These are phyloP conservation scores for Aspergillus udagawae DNA, from an alignment of 2,329 filamentous ascomycete genomes.

Conservation along the genomic window DNA sequence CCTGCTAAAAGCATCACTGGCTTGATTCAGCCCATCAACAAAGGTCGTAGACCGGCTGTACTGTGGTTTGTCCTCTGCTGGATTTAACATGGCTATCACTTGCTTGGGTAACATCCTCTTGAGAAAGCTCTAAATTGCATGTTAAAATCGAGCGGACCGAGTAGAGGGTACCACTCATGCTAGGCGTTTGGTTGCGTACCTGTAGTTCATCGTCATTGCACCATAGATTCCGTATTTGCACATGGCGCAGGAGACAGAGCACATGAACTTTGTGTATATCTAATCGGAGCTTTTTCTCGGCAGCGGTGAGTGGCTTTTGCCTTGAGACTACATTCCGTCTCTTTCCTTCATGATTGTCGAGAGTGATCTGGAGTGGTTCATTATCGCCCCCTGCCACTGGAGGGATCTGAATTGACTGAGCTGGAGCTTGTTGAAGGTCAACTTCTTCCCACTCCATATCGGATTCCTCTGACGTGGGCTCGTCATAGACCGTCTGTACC, in stretches of 20 bases:
- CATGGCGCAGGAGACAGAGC: constrained; percentile 75
- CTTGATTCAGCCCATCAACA: constrained; percentile 71
- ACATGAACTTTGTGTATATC: constrained; percentile 84
- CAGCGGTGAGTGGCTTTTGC: constrained; percentile 52
- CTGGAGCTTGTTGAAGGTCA: constrained; percentile 37
- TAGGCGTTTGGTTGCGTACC: constrained; percentile 26
- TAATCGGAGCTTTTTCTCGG: constrained; percentile 60
- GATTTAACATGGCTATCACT: constrained; percentile 64
- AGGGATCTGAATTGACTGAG: constrained; percentile 18
- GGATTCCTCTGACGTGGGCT: constrained; percentile 52
- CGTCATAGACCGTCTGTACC: constrained; percentile 34
- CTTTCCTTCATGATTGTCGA: constrained; percentile 28
- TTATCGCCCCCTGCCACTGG: constrained; percentile 13
- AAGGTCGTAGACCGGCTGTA: constrained; percentile 73
- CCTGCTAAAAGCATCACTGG: constrained; percentile 62
- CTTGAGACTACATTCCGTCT: constrained; percentile 27
- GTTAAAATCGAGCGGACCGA: constrained; percentile 9
- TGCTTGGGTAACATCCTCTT: constrained; percentile 63
- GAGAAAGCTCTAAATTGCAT: constrained; percentile 40
- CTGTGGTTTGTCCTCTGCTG: constrained; percentile 63
- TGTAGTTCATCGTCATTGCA: constrained; percentile 75
- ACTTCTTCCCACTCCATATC: constrained; percentile 64
- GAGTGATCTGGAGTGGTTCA: constrained; percentile 34
- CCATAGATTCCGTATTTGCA: constrained; percentile 76
- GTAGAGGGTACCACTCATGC: background rate